Evolutionary conservation across 2,329 filamentous ascomycete genomes (phyloP).

Genomic region (Trichoderma cornu-damae): DNA sequence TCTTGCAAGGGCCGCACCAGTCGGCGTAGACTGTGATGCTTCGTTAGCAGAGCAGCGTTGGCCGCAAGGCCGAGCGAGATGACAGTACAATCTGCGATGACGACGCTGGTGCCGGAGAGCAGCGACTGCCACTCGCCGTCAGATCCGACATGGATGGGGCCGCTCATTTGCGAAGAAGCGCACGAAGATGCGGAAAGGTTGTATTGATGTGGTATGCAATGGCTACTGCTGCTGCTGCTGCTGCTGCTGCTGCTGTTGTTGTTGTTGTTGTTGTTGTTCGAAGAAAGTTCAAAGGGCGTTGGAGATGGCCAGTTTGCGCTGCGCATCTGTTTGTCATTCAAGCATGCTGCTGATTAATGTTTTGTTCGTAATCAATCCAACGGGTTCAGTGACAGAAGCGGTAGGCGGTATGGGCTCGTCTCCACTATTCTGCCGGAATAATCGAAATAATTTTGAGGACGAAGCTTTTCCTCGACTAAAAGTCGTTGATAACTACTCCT

Average conservation of each 20-base stretch:
- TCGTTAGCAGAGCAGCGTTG: slow-evolving; percentile 28
- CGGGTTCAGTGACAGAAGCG: background rate
- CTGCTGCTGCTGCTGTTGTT: background rate
- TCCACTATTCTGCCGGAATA: slow-evolving; percentile 29
- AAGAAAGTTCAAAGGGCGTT: too few species aligned
- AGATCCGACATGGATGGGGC: slow-evolving; percentile 56
- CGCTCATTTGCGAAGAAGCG: slow-evolving; percentile 38
- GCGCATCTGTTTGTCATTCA: background rate
- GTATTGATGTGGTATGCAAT: background rate
- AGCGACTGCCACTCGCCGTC: slow-evolving; percentile 66
- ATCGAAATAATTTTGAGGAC: slow-evolving; percentile 20
- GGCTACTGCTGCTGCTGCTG: background rate
- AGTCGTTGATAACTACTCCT: too few species aligned
- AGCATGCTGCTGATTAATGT: slow-evolving; percentile 1
- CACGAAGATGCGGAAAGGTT: background rate
- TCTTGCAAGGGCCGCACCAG: slow-evolving; percentile 92
- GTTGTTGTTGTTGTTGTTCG: too few species aligned
- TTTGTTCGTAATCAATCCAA: background rate
- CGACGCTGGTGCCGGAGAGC: slow-evolving; percentile 67
- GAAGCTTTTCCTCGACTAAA: slow-evolving; percentile 1
- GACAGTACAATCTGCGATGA: slow-evolving; percentile 83
- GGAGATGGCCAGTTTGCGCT: slow-evolving; percentile 9
- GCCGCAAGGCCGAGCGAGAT: slow-evolving; percentile 1
- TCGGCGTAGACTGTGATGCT: slow-evolving; percentile 73
- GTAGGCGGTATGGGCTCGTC: slow-evolving; percentile 21